Conservation (phyloP, 2,329 filamentous ascomycete species). For the Verticillium tricorpus region DNA sequence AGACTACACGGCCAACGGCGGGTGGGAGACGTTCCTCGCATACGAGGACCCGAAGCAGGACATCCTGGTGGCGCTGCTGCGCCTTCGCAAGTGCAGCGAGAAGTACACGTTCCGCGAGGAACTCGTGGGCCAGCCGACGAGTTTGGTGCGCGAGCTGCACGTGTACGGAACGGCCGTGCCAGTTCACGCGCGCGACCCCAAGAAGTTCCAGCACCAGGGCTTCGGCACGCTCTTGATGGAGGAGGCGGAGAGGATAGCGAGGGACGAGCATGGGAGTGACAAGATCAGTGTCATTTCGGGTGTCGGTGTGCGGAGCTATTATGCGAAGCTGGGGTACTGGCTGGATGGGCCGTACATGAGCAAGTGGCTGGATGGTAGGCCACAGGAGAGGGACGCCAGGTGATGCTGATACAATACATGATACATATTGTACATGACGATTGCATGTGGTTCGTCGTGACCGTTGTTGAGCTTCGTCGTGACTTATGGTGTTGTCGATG, state of each 20-base stretch:
- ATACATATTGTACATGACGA: not conserved
- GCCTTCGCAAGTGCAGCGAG: constrained; percentile 83
- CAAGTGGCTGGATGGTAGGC: constrained; percentile 55
- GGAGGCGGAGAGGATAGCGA: constrained; percentile 90
- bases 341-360: constrained; percentile 86
- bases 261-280: constrained; percentile 85
- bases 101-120: constrained; percentile 92
- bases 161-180: constrained; percentile 98
- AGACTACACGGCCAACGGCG: constrained; percentile 92
- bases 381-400: not conserved
- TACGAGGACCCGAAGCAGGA: constrained; percentile 99
- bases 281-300: constrained; percentile 99
- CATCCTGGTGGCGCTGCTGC: constrained; percentile 86
- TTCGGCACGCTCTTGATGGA: constrained; percentile 97
- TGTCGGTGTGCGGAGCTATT: constrained; percentile 93
- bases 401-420: not conserved
- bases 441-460: not conserved
- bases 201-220: constrained; percentile 97
- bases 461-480: not conserved
- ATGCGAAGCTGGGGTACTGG: constrained; percentile 87
- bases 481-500: not conserved
- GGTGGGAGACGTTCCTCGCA: constrained; percentile 97
- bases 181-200: constrained; percentile 88
- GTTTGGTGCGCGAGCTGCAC: constrained; percentile 88
- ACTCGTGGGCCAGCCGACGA: constrained; percentile 79